phyloP scores from a whole-genome alignment of 139 green algal genomes.

The Raphidocelis subcapitata region DNA sequence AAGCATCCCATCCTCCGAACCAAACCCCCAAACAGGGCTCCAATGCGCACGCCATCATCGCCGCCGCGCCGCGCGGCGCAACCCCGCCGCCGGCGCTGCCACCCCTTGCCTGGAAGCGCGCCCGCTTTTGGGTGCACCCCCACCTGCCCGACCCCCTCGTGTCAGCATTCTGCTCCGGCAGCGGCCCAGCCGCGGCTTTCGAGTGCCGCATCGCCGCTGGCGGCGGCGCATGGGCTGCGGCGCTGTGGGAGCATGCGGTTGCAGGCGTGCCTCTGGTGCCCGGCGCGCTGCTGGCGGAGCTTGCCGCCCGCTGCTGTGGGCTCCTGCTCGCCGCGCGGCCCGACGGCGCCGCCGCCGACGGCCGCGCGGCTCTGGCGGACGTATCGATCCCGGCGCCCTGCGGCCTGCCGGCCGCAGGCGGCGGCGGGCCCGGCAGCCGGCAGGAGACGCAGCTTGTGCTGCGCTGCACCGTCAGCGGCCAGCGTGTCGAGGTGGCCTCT shows the following conservation, averaged over 20 bases:
- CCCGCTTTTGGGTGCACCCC: slow-evolving; percentile 34
- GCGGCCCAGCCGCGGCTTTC: not conserved
- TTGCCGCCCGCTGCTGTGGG: slow-evolving; percentile 29
- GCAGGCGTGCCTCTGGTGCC: slow-evolving; percentile 51
- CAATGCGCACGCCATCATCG: slow-evolving; percentile 64
- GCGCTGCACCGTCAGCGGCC: too few species aligned
- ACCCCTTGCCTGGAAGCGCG: slow-evolving; percentile 8
- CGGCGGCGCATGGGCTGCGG: not conserved
- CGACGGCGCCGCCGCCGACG: not conserved
- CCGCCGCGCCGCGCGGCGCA: not conserved
- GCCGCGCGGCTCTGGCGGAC: slow-evolving; percentile 7
- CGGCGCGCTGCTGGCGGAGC: slow-evolving; percentile 64
- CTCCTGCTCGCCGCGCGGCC: not conserved
- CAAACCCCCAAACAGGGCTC: slow-evolving; percentile 39
- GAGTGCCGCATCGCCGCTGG: too few species aligned
- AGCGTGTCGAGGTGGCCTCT: too few species aligned
- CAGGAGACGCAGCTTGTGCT: too few species aligned
- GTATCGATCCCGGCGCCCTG: slow-evolving; percentile 47
- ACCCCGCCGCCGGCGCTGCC: not conserved
- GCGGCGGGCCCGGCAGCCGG: too few species aligned
- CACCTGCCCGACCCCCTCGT: not conserved
- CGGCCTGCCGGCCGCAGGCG: slow-evolving; percentile 22
- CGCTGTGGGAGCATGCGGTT: slow-evolving; percentile 73
- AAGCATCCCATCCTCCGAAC: too few species aligned
- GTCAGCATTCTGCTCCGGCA: not conserved